Base-by-base conservation (phyloP, 225 moss, liverwort and hornwort genomes). In the Pleurozium schreberi region DNA sequence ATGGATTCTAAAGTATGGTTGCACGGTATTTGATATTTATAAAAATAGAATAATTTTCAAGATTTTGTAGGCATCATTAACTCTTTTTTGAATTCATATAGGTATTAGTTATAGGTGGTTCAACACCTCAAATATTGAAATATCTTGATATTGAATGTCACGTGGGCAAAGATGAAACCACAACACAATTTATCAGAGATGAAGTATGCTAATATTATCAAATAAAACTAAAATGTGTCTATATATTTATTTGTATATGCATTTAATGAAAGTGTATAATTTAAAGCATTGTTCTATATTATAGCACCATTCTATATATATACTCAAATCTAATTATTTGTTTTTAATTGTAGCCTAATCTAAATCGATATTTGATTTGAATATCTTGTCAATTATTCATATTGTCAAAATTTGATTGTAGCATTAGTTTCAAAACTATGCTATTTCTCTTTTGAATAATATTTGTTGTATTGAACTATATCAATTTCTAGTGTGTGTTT, bases 21-120 rank as follows among this genome's bases (percentile, higher is more conserved):
- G 10, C 28, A 55, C 8, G 11, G 18, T 42, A 40, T 52, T 52
- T 40, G 12, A 14, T 52, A 19, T 27, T 8, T 15, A 3, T 31
- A 42, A 26, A 42, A 5, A 21, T 22, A 23, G 31, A 67, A 10
- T 61, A 61, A 10, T 18, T 38, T 61, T 65, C 2, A 31, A 26
- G 11, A 59, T 0, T 75, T 66, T 64, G 4, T 21, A 23, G 21
- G 12, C 25, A 50, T 74, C 3, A 59, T 61, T 38, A 38, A 20
- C 1, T 4, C 31, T 76, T 30, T 71, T 53, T 1, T 40, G 8
- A 47, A 80, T 28, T 84, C 13, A 7, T 59, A 12, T 55, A 98
- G 97, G 97, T 97, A 53, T 90, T 98, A 89, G 31, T 96, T 12
- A 89, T 97, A 87, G 98, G 98, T 77, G 96, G 98, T 58, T 91